phyloP scores from a whole-genome alignment of 1,139 yeast species.

The Pichia sp. region DNA sequence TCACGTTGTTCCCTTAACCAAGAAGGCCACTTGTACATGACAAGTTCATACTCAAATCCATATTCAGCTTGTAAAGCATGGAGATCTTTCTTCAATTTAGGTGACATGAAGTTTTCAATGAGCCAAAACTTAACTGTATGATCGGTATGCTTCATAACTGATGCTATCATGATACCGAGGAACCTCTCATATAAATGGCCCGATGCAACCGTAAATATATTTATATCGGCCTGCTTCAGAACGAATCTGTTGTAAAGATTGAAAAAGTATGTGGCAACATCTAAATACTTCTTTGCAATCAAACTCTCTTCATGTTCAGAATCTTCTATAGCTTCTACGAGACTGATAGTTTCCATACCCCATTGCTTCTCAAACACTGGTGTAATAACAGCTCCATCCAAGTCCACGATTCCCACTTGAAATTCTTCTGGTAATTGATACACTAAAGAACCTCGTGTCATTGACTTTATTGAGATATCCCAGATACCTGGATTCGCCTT shows the following conservation, averaged over 20 bases:
- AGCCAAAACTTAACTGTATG: constrained; percentile 80
- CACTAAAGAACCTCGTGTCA: constrained; percentile 34
- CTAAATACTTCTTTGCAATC: neutral
- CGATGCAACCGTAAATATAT: constrained; percentile 78
- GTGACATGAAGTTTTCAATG: constrained; percentile 70
- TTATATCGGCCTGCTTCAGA: constrained; percentile 45
- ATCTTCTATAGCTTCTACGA: constrained; percentile 20
- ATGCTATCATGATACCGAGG: constrained; percentile 68
- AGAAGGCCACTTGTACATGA: constrained; percentile 85
- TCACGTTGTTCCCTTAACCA: constrained; percentile 79
- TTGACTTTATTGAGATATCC: constrained; percentile 37
- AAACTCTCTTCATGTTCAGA: constrained; percentile 1
- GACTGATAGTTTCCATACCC: constrained; percentile 35
- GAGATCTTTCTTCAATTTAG: constrained; percentile 54
- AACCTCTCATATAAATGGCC: constrained; percentile 73
- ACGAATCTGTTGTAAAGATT: neutral
- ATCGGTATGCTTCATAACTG: constrained; percentile 58
- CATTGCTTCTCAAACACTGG: constrained; percentile 39
- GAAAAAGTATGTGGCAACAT: neutral
- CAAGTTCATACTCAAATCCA: constrained; percentile 60
- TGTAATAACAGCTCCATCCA: constrained; percentile 40
- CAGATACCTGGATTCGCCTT: constrained; percentile 65
- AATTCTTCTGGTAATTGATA: constrained; percentile 38
- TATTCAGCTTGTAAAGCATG: constrained; percentile 53
- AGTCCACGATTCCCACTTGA: constrained; percentile 28